Conservation (phyloP, 306 rosid species). For the Glycyrrhiza uralensis region DNA sequence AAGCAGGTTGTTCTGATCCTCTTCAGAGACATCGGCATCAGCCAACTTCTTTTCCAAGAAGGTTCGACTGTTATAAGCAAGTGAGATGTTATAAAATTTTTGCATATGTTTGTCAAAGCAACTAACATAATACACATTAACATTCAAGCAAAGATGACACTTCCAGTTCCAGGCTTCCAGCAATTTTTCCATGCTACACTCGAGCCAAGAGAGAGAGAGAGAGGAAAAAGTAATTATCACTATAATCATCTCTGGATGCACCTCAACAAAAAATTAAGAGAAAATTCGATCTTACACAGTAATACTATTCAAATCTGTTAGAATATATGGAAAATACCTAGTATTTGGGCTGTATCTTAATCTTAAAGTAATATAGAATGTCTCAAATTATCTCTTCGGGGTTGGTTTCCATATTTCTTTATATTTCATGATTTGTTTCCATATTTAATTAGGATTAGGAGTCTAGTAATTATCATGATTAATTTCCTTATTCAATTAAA, state of each 20-base stretch:
- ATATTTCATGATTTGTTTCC: neutral
- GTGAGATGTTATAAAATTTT: neutral
- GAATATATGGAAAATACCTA: neutral
- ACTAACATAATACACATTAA: neutral
- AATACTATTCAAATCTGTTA: neutral
- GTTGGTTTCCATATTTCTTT: neutral
- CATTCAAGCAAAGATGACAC: constrained; percentile 12
- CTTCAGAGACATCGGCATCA: constrained; percentile 98
- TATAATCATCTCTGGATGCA: neutral
- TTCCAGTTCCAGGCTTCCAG: constrained; percentile 24
- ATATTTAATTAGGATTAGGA: neutral
- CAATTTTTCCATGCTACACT: constrained; percentile 19
- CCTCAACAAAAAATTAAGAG: neutral
- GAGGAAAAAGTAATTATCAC: neutral
- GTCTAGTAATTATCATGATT: neutral
- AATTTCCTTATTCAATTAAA: neutral
- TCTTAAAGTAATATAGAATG: neutral
- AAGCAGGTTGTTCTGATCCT: constrained; percentile 90
- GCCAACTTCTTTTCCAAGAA: constrained; percentile 89
- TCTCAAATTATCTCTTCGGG: neutral
- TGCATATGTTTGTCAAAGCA: neutral
- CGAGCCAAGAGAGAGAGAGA: too few relatives aligned
- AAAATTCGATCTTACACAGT: neutral
- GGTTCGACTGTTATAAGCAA: constrained; percentile 57
- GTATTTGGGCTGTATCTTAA: neutral